phyloP scores from a whole-genome alignment of 768 basidiomycete genomes.

The Mycena metata region DNA sequence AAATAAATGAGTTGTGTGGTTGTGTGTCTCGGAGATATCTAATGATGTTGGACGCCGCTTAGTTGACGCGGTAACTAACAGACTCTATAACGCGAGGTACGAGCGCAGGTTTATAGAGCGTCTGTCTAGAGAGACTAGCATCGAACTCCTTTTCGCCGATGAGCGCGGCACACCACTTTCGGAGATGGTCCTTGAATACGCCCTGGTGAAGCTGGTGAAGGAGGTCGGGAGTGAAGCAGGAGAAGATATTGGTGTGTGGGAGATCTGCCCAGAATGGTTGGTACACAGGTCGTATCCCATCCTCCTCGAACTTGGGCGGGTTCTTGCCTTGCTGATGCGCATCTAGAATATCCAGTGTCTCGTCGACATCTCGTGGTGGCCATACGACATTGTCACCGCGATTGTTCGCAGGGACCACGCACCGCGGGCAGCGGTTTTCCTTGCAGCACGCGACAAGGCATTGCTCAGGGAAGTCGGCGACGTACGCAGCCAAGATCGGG shows the following conservation, averaged over 20 bases:
- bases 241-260: neutral
- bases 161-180: too few relatives aligned
- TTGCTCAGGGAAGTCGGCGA: constrained; percentile 5
- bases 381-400: neutral
- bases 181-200: too few relatives aligned
- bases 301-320: neutral
- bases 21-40: too few relatives aligned
- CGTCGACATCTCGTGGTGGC: neutral
- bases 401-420: neutral
- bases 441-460: constrained; percentile 17
- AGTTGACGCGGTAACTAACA: too few relatives aligned
- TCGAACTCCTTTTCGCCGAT: too few relatives aligned
- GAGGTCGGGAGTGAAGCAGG: too few relatives aligned
- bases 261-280: constrained; percentile 14
- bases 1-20: too few relatives aligned
- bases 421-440: constrained; percentile 7
- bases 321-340: constrained; percentile 5
- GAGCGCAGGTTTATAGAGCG: too few relatives aligned
- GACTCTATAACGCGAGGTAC: too few relatives aligned
- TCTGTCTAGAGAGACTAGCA: too few relatives aligned
- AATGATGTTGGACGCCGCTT: too few relatives aligned
- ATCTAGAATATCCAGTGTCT: neutral
- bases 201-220: too few relatives aligned
- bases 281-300: constrained; percentile 3
- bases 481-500: neutral